These are phyloP conservation scores for Arctium lappa DNA, from an alignment of 129 eudicot species.

Conservation along the genomic window DNA sequence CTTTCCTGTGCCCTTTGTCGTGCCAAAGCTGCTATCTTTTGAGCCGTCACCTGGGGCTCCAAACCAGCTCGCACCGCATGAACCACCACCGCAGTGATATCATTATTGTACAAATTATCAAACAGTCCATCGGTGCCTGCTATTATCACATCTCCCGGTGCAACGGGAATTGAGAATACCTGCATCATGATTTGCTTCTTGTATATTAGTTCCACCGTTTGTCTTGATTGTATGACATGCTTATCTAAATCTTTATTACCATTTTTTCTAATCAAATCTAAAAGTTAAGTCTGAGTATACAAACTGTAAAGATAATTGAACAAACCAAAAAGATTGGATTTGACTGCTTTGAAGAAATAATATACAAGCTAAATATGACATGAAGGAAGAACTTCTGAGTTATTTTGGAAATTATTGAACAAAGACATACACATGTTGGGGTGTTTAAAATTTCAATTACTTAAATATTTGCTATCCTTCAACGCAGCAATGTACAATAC, in stretches of 20 bases:
- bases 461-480: too few relatives aligned
- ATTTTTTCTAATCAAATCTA: background rate
- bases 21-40: slow-evolving; percentile 91
- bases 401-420: too few relatives aligned
- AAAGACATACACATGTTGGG: too few relatives aligned
- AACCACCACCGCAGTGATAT: slow-evolving; percentile 81
- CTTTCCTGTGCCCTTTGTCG: slow-evolving; percentile 86
- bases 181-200: slow-evolving; percentile 24
- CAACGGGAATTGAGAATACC: slow-evolving; percentile 80
- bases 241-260: background rate
- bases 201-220: background rate
- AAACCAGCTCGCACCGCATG: slow-evolving; percentile 82
- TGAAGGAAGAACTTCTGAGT: too few relatives aligned
- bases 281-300: background rate
- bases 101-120: slow-evolving; percentile 82
- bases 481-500: too few relatives aligned
- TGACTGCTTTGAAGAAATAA: too few relatives aligned
- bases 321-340: too few relatives aligned
- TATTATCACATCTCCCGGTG: slow-evolving; percentile 85
- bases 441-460: too few relatives aligned
- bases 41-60: slow-evolving; percentile 88
- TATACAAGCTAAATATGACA: too few relatives aligned
- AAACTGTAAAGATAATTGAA: background rate
- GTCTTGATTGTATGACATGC: background rate
- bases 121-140: slow-evolving; percentile 95